Evolutionary conservation across 352 stramenopile genomes (phyloP).

Genomic region (Pythium chondricola): DNA sequence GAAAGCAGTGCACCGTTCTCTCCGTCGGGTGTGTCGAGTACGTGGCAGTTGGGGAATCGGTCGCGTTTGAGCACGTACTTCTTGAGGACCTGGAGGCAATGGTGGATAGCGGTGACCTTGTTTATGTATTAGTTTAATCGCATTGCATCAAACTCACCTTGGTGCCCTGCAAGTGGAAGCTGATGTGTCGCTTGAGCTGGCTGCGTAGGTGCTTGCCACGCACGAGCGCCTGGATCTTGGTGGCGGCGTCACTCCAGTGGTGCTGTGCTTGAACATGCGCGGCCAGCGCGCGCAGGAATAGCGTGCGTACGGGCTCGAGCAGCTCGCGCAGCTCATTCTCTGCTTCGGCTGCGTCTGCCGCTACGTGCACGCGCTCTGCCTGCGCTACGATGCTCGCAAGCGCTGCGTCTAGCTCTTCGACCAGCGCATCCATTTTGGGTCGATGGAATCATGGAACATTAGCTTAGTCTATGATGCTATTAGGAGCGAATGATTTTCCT

Average conservation of each 20-base stretch:
- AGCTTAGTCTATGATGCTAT: no score
- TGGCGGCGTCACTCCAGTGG: slow-evolving; percentile 40
- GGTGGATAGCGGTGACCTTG: no score
- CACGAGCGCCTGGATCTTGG: slow-evolving; percentile 67
- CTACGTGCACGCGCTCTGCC: slow-evolving; percentile 33
- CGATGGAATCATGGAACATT: no score
- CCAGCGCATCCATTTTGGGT: slow-evolving; percentile 7
- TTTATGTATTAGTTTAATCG: no score
- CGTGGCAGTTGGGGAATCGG: slow-evolving; percentile 73
- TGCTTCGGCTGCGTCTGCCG: slow-evolving; percentile 30
- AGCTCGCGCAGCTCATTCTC: slow-evolving; percentile 32
- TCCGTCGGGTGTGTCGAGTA: slow-evolving; percentile 51
- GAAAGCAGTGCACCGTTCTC: slow-evolving; percentile 67
- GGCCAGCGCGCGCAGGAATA: slow-evolving; percentile 28
- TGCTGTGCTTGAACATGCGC: slow-evolving; percentile 16
- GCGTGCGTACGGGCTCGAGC: slow-evolving; percentile 40
- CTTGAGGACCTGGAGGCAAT: slow-evolving; percentile 55
- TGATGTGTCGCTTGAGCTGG: slow-evolving; percentile 43
- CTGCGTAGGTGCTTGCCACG: slow-evolving; percentile 47
- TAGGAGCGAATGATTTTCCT: no score
- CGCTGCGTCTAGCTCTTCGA: slow-evolving; percentile 60
- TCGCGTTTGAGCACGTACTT: slow-evolving; percentile 85
- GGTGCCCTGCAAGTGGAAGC: slow-evolving; percentile 56
- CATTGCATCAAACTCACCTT: slow-evolving; percentile 30
- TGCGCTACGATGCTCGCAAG: slow-evolving; percentile 41